Conservation (phyloP, 139 green algal genomes). For the Volvox reticuliferus region DNA sequence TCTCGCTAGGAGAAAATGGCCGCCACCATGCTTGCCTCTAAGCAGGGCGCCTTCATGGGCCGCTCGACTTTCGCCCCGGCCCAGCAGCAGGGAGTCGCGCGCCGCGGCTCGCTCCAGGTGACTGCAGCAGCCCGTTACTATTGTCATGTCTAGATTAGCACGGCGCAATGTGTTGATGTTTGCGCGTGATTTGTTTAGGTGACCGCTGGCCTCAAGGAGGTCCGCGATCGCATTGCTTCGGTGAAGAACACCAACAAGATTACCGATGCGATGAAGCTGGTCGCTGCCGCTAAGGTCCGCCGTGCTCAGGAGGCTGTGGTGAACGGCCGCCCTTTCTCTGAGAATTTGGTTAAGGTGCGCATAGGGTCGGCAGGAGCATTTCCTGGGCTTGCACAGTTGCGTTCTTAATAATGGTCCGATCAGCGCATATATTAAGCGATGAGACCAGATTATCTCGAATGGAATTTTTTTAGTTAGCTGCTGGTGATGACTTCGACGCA, state of each 20-base stretch:
- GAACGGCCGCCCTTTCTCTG: constrained; percentile 96
- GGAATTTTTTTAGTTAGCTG: not conserved
- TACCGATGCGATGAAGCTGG: constrained; percentile 97
- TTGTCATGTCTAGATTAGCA: too few relatives aligned
- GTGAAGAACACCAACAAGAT: constrained; percentile 99
- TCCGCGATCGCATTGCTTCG: constrained; percentile 94
- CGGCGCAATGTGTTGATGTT: not conserved
- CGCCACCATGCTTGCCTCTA: constrained; percentile 39
- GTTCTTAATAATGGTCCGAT: not conserved
- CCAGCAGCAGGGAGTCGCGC: constrained; percentile 2
- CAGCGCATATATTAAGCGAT: not conserved
- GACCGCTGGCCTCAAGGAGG: constrained; percentile 86
- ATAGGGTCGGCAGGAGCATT: not conserved
- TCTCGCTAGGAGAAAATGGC: constrained; percentile 34
- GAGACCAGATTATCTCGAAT: not conserved
- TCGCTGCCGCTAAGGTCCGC: constrained; percentile 94
- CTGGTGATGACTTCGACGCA: constrained; percentile 51
- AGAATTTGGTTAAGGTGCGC: constrained; percentile 98
- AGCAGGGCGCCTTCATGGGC: constrained; percentile 46
- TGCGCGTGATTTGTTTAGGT: constrained; percentile 52
- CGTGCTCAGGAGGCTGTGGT: constrained; percentile 98
- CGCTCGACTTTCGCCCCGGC: constrained; percentile 32
- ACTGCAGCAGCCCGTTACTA: not conserved
- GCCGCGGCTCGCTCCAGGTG: constrained; percentile 52
- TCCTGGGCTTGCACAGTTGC: not conserved